These are phyloP conservation scores for Lactuca saligna DNA, from an alignment of 129 eudicot species.

Conservation along the genomic window DNA sequence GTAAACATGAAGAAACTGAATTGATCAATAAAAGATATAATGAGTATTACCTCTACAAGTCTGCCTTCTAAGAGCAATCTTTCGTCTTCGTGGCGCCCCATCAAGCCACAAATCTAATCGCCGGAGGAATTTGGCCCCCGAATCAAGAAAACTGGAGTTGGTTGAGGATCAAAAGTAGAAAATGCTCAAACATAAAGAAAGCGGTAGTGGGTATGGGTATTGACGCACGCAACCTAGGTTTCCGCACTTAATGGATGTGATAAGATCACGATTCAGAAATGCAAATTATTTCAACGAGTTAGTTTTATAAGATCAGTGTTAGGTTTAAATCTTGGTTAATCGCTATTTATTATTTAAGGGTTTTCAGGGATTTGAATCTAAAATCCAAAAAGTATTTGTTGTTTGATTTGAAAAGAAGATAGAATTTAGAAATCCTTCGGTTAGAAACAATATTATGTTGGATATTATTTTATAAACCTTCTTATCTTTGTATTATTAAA, in stretches of 20 bases:
- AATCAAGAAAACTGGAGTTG: background rate
- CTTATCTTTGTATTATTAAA: too few species aligned
- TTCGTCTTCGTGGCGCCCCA: slow-evolving; percentile 63
- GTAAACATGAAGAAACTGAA: background rate
- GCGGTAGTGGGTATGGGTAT: background rate
- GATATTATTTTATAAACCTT: too few species aligned
- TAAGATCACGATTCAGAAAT: slow-evolving; percentile 15
- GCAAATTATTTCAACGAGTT: background rate
- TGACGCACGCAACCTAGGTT: slow-evolving; percentile 24
- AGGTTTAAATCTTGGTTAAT: too few species aligned
- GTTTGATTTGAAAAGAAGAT: too few species aligned
- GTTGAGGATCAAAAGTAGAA: background rate
- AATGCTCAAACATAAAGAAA: background rate
- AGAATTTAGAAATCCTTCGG: too few species aligned
- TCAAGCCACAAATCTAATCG: slow-evolving; percentile 15
- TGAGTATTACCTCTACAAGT: slow-evolving; percentile 36
- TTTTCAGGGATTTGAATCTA: too few species aligned
- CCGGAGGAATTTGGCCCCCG: background rate
- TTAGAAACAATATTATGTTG: too few species aligned
- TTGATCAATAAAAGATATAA: background rate
- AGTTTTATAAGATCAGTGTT: too few species aligned
- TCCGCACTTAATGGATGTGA: slow-evolving; percentile 24
- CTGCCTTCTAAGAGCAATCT: slow-evolving; percentile 57
- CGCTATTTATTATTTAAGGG: too few species aligned
- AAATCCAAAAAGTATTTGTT: too few species aligned